Evolutionary conservation across 164 flowering plant species (phyloP).

Genomic region (Houttuynia cordata): DNA sequence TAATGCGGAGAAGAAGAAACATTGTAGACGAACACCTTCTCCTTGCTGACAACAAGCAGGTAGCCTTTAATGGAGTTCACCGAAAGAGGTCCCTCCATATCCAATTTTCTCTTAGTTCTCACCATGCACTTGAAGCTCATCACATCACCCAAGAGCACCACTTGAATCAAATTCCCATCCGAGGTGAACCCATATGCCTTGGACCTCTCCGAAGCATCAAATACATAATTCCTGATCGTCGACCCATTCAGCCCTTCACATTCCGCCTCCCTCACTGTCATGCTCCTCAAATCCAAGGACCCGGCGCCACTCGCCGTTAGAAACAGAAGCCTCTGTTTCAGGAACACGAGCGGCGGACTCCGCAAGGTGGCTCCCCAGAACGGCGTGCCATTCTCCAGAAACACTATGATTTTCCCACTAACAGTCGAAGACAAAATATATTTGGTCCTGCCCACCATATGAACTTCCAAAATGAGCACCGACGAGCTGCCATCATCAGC

Average conservation of each 20-base stretch:
- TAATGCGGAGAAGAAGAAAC: slow-evolving; percentile 80
- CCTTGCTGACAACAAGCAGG: slow-evolving; percentile 45
- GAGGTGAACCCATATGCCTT: slow-evolving; percentile 88
- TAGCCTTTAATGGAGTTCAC: slow-evolving; percentile 80
- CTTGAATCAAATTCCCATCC: slow-evolving; percentile 72
- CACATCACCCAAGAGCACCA: slow-evolving; percentile 73
- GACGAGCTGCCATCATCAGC: slow-evolving; percentile 18
- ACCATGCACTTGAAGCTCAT: slow-evolving; percentile 91
- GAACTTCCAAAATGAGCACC: slow-evolving; percentile 61
- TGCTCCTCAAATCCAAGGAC: slow-evolving; percentile 79
- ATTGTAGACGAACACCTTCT: slow-evolving; percentile 70
- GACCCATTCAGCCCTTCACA: slow-evolving; percentile 88
- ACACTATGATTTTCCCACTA: slow-evolving; percentile 52
- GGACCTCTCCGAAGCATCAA: slow-evolving; percentile 77
- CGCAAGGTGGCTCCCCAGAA: slow-evolving; percentile 34
- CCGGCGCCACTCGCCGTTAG: slow-evolving; percentile 85
- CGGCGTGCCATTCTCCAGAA: slow-evolving; percentile 58
- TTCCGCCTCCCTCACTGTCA: slow-evolving; percentile 66
- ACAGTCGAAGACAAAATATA: slow-evolving; percentile 50
- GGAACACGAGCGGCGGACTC: slow-evolving; percentile 66
- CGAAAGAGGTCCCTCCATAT: slow-evolving; percentile 48
- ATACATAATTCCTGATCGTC: slow-evolving; percentile 48
- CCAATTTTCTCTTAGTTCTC: slow-evolving; percentile 66
- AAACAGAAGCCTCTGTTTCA: slow-evolving; percentile 88
- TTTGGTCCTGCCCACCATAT: slow-evolving; percentile 66